Percentiles rank a stretch among this genome's conserved stretches.
Conservation (phyloP, 768 basidiomycete species). For the Psilocybe subaeruginosa region DNA sequence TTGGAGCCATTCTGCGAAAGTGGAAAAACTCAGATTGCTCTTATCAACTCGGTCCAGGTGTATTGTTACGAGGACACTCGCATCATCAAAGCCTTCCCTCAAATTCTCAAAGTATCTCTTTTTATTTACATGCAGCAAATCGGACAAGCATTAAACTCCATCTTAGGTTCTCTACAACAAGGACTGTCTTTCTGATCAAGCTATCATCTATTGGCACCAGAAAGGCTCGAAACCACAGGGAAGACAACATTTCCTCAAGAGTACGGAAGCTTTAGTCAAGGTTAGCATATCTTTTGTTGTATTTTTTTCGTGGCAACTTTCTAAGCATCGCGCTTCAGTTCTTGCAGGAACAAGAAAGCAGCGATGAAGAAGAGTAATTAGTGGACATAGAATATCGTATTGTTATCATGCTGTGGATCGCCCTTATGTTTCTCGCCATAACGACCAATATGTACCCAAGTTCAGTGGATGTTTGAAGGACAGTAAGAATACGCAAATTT, state of each 20-base stretch:
- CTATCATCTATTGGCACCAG: constrained; percentile 97
- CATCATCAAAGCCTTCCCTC: constrained; percentile 92
- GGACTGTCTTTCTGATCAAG: constrained; percentile 94
- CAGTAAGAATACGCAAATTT: not conserved
- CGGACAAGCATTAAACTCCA: not conserved
- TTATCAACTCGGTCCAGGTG: constrained; percentile 94
- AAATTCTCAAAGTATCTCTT: constrained; percentile 78
- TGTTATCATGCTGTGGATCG: constrained; percentile 19
- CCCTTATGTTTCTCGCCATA: constrained; percentile 14
- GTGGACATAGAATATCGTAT: constrained; percentile 7
- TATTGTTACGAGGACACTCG: constrained; percentile 97
- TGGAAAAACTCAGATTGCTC: constrained; percentile 88
- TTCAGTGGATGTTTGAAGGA: not conserved
- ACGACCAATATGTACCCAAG: constrained; percentile 5
- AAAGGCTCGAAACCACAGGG: constrained; percentile 97
- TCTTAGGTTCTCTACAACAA: constrained; percentile 89
- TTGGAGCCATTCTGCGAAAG: constrained; percentile 89
- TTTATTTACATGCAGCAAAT: not conserved
- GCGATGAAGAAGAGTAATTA: constrained; percentile 60
- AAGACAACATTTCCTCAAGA: constrained; percentile 92
- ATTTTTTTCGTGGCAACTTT: constrained; percentile 1
- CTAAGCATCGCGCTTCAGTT: constrained; percentile 52
- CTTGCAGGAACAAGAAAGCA: constrained; percentile 87
- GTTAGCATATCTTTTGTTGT: constrained; percentile 28
- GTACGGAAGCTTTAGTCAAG: constrained; percentile 87